A percentile compares a stretch with the other conserved stretches of the same genome.
Evolutionary conservation across 495 filamentous ascomycete species (phyloP).

Genomic region (Bacidia rubella): DNA sequence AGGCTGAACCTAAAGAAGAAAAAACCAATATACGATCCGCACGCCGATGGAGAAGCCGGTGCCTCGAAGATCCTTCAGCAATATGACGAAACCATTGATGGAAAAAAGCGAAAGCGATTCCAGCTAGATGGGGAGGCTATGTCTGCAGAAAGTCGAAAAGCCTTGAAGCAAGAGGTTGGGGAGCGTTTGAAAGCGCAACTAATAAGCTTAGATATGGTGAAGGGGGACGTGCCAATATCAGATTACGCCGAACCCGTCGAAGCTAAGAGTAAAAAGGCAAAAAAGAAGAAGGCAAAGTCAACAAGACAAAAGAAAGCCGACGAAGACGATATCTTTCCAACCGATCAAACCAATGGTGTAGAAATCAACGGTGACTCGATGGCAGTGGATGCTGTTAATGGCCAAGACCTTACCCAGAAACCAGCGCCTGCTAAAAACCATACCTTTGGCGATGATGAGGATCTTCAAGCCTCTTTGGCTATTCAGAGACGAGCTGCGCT

Average conservation of each 20-base stretch:
- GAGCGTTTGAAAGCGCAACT: constrained; percentile 50
- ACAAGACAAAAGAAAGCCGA: constrained; percentile 55
- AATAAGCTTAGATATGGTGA: constrained; percentile 62
- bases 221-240: constrained; percentile 52
- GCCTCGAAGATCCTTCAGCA: constrained; percentile 55
- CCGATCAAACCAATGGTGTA: constrained; percentile 26
- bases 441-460: constrained; percentile 80
- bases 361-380: constrained; percentile 42
- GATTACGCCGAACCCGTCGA: constrained; percentile 82
- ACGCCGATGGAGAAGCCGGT: constrained; percentile 54
- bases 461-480: constrained; percentile 75
- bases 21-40: constrained; percentile 78
- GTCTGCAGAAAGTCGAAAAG: constrained; percentile 47
- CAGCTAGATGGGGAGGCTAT: constrained; percentile 67
- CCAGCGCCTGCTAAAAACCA: constrained; percentile 31
- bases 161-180: constrained; percentile 42
- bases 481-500: constrained; percentile 65
- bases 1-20: constrained; percentile 80
- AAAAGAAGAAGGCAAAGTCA: constrained; percentile 77
- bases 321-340: constrained; percentile 58
- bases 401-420: constrained; percentile 18
- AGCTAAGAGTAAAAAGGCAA: constrained; percentile 82
- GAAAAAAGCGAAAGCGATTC: constrained; percentile 82
- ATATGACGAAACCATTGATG: constrained; percentile 90
- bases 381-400: constrained; percentile 55